Evolutionary conservation across 2,329 filamentous ascomycete species (phyloP).

Genomic region (Fusarium sp.): DNA sequence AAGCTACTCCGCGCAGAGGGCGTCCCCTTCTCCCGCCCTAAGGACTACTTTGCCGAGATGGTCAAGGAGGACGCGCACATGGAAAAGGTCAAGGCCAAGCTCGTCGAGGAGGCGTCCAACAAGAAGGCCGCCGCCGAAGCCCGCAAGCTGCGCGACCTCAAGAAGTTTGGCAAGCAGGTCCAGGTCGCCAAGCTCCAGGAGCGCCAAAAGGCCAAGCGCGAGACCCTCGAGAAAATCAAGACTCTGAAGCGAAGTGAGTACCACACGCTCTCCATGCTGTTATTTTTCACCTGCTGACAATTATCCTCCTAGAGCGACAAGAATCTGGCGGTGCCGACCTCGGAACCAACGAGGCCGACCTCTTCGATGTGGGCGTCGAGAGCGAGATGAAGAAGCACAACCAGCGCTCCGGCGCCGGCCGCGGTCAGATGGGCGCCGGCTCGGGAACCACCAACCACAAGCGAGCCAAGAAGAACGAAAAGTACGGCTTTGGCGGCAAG

Average conservation of each 20-base stretch:
- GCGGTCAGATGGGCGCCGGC: constrained; percentile 43
- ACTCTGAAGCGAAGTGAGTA: constrained; percentile 90
- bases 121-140: constrained; percentile 95
- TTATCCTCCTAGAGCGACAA: constrained; percentile 75
- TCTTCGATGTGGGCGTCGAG: constrained; percentile 91
- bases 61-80: constrained; percentile 98
- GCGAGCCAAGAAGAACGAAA: constrained; percentile 91
- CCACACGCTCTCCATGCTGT: not conserved
- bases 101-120: constrained; percentile 87
- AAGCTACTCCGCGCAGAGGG: constrained; percentile 80
- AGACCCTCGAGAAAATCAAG: constrained; percentile 95
- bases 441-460: constrained; percentile 65
- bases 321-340: constrained; percentile 66
- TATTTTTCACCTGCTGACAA: constrained; percentile 37
- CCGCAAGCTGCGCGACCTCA: constrained; percentile 88
- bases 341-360: constrained; percentile 78
- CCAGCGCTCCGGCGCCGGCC: constrained; percentile 51
- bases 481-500: constrained; percentile 96
- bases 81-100: constrained; percentile 92
- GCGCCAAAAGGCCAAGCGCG: constrained; percentile 87
- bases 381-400: constrained; percentile 59
- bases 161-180: constrained; percentile 99
- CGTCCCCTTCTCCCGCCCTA: constrained; percentile 84
- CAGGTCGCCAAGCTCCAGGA: constrained; percentile 97
- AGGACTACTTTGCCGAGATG: constrained; percentile 99